Evolutionary conservation across 192 early-diverging fungal species (phyloP).

Genomic region (Allomyces arbusculus): DNA sequence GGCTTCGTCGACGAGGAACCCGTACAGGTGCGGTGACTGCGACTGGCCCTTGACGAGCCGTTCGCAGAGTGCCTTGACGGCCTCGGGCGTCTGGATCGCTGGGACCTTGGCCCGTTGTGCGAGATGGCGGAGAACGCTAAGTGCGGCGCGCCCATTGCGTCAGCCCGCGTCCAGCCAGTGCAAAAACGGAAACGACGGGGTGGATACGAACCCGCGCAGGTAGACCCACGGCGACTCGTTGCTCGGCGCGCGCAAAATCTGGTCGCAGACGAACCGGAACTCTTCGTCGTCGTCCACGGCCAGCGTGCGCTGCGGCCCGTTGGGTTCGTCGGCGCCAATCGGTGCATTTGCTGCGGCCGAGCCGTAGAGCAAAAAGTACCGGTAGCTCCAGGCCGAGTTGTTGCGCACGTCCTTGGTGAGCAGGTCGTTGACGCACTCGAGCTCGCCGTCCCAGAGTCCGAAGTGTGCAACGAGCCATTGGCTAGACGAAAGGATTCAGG

Average conservation of each 20-base stretch:
- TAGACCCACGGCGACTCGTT: constrained; percentile 93
- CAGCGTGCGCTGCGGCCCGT: too few species aligned
- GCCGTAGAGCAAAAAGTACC: constrained; percentile 51
- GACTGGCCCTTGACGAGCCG: constrained; percentile 11
- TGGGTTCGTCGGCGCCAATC: constrained; percentile 12
- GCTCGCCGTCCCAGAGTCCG: constrained; percentile 56
- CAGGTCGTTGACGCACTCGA: constrained; percentile 47
- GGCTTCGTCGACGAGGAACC: constrained; percentile 21
- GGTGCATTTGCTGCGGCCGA: constrained; percentile 35
- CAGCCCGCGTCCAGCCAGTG: neutral
- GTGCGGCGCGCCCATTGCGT: neutral
- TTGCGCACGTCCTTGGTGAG: constrained; percentile 72
- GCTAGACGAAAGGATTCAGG: constrained; percentile 15
- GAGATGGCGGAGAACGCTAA: neutral
- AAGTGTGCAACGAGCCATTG: constrained; percentile 76
- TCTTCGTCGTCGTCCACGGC: neutral
- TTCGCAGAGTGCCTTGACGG: constrained; percentile 20
- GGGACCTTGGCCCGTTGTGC: constrained; percentile 17
- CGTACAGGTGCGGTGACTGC: constrained; percentile 17
- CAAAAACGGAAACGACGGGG: constrained; percentile 1
- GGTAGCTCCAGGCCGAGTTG: constrained; percentile 98
- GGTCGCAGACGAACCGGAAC: constrained; percentile 26
- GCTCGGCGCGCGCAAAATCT: constrained; percentile 59
- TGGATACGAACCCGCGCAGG: constrained; percentile 40
- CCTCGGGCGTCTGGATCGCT: constrained; percentile 8